A percentile compares a stretch with the other conserved stretches of the same genome.
phyloP scores from a whole-genome alignment of 257 asterid species.

The Haberlea rhodopensis region DNA sequence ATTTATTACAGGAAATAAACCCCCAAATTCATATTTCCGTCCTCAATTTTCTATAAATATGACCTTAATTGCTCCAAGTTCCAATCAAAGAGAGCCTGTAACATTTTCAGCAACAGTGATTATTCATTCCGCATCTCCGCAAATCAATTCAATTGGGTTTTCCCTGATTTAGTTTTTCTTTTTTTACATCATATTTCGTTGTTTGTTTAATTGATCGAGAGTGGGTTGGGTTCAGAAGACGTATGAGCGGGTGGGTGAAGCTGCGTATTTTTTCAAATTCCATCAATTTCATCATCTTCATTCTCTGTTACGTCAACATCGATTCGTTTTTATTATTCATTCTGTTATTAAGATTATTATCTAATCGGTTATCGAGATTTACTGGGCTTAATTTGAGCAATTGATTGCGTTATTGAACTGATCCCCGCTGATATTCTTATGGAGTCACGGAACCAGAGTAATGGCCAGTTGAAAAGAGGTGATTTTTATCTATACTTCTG shows the following conservation, averaged over 20 bases:
- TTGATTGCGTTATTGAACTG: not conserved
- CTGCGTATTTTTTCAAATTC: conserved; percentile 38
- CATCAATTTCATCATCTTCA: conserved; percentile 28
- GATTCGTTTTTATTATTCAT: conserved; percentile 21
- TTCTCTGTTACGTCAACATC: conserved; percentile 32
- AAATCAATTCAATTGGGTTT: not conserved
- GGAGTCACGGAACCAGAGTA: conserved; percentile 36
- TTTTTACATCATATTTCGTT: not conserved
- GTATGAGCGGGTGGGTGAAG: conserved; percentile 47
- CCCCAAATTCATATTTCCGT: too few species aligned
- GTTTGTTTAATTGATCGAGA: not conserved
- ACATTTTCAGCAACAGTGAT: not conserved
- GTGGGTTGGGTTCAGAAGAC: conserved; percentile 27
- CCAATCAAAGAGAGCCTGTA: too few species aligned
- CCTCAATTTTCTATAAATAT: too few species aligned
- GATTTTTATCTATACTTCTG: not conserved
- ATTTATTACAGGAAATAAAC: too few species aligned
- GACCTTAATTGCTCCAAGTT: too few species aligned
- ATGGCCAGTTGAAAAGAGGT: conserved; percentile 43
- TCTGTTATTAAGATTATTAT: conserved; percentile 31
- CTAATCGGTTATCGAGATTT: conserved; percentile 25
- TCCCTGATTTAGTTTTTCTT: too few species aligned
- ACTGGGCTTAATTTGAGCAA: conserved; percentile 19
- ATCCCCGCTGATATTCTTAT: conserved; percentile 30
- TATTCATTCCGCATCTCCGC: not conserved